Conservation (phyloP, 2,329 filamentous ascomycete species). For the Rutstroemia sp. region DNA sequence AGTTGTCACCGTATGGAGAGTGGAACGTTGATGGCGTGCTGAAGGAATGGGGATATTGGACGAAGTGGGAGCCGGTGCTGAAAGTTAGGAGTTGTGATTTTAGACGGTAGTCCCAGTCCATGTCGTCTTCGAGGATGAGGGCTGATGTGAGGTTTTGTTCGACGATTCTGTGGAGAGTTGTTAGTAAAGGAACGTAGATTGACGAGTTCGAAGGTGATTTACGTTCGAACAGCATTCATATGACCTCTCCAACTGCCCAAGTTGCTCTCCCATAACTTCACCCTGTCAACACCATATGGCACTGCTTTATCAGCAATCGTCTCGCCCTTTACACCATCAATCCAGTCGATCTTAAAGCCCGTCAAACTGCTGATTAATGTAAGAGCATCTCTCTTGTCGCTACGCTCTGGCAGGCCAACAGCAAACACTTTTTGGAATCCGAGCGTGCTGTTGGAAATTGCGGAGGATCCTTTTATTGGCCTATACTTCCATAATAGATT, state of each 20-base stretch:
- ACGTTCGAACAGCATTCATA: conserved; percentile 32
- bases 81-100: conserved; percentile 28
- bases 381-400: conserved; percentile 43
- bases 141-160: conserved; percentile 31
- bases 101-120: conserved; percentile 38
- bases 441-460: background rate
- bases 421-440: conserved; percentile 39
- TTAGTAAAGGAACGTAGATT: fast-evolving
- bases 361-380: conserved; percentile 35
- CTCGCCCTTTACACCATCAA: conserved; percentile 37
- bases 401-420: conserved; percentile 39
- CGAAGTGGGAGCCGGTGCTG: conserved; percentile 10
- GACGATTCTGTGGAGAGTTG: conserved; percentile 19
- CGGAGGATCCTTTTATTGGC: background rate
- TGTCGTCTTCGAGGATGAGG: conserved; percentile 38
- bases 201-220: background rate
- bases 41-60: conserved; percentile 5
- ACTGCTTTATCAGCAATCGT: conserved; percentile 36
- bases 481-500: conserved; percentile 1
- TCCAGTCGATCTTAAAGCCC: conserved; percentile 37
- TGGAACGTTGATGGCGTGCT: background rate
- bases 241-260: conserved; percentile 37
- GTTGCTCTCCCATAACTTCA: conserved; percentile 23
- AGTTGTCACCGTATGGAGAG: conserved; percentile 29
- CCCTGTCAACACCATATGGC: conserved; percentile 21